Evolutionary conservation across 1,139 yeast species (phyloP).

Genomic region (Suhomyces bokatorum): DNA sequence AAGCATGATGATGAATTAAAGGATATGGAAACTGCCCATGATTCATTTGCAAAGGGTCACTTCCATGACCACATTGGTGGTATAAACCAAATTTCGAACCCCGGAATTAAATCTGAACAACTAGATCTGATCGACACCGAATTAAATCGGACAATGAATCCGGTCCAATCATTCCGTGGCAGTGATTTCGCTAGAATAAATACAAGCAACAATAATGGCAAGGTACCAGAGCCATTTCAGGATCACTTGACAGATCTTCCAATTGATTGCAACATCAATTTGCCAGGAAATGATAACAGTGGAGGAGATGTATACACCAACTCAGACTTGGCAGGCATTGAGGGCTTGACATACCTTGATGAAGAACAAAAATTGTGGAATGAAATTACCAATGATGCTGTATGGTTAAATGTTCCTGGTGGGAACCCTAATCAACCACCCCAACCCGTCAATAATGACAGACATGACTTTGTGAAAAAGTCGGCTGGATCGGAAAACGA

Average conservation of each 20-base stretch:
- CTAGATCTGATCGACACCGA: constrained; percentile 13
- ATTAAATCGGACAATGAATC: constrained; percentile 8
- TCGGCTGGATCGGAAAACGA: constrained; percentile 7
- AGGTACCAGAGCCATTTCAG: not conserved
- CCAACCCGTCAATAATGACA: constrained; percentile 7
- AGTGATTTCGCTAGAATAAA: not conserved
- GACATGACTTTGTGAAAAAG: constrained; percentile 10
- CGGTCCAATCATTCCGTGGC: constrained; percentile 3
- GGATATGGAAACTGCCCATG: constrained; percentile 5
- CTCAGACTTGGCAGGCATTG: constrained; percentile 44
- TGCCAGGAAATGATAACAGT: constrained; percentile 11
- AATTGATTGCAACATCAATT: constrained; percentile 17
- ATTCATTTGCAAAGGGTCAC: constrained; percentile 9
- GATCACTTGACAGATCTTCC: constrained; percentile 11
- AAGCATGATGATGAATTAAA: constrained; percentile 55
- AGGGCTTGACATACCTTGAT: constrained; percentile 44
- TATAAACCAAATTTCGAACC: constrained; percentile 12
- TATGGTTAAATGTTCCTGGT: constrained; percentile 52
- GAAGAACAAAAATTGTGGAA: constrained; percentile 71
- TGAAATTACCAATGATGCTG: constrained; percentile 72
- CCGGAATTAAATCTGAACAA: constrained; percentile 12
- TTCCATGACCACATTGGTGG: constrained; percentile 16
- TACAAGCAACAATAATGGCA: not conserved
- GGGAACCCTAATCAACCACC: constrained; percentile 26
- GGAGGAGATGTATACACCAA: constrained; percentile 35